These are phyloP conservation scores for Mucor sp. DNA, from an alignment of 371 early-diverging fungal species.

Conservation along the genomic window DNA sequence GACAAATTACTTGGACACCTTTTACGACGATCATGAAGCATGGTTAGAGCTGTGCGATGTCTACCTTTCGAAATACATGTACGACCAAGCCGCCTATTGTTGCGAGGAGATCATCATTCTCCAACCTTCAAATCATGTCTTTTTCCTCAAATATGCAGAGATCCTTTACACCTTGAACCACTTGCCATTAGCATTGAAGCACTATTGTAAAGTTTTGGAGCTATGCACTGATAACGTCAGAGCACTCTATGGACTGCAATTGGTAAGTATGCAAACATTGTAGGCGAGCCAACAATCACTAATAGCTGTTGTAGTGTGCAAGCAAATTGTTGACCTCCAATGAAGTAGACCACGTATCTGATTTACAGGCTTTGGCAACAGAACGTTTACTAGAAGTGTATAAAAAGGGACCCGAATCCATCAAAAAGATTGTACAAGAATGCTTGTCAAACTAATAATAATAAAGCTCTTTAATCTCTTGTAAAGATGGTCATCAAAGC, in stretches of 20 bases:
- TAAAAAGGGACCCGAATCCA: slow-evolving; percentile 21
- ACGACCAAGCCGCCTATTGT: slow-evolving; percentile 87
- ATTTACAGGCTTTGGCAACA: slow-evolving; percentile 64
- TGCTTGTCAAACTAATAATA: slow-evolving; percentile 29
- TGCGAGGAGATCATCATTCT: slow-evolving; percentile 87
- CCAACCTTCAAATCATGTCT: slow-evolving; percentile 82
- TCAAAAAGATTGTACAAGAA: slow-evolving; percentile 29
- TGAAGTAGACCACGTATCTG: slow-evolving; percentile 46
- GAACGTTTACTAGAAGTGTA: slow-evolving; percentile 61
- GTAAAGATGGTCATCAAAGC: neutral
- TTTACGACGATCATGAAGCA: slow-evolving; percentile 82
- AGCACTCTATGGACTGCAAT: slow-evolving; percentile 75
- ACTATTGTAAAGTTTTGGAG: slow-evolving; percentile 77
- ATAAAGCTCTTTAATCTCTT: neutral
- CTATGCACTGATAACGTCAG: slow-evolving; percentile 73
- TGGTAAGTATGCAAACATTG: slow-evolving; percentile 42
- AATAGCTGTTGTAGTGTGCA: slow-evolving; percentile 27
- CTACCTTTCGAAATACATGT: slow-evolving; percentile 71
- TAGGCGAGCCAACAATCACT: neutral
- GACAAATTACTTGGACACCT: slow-evolving; percentile 76
- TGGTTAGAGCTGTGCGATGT: slow-evolving; percentile 83
- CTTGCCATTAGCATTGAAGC: slow-evolving; percentile 66
- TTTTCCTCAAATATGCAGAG: slow-evolving; percentile 88
- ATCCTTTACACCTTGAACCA: slow-evolving; percentile 70
- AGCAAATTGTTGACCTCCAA: slow-evolving; percentile 42